phyloP scores from a whole-genome alignment of 1,284 basidiomycete species.

The Mycena citricolor region DNA sequence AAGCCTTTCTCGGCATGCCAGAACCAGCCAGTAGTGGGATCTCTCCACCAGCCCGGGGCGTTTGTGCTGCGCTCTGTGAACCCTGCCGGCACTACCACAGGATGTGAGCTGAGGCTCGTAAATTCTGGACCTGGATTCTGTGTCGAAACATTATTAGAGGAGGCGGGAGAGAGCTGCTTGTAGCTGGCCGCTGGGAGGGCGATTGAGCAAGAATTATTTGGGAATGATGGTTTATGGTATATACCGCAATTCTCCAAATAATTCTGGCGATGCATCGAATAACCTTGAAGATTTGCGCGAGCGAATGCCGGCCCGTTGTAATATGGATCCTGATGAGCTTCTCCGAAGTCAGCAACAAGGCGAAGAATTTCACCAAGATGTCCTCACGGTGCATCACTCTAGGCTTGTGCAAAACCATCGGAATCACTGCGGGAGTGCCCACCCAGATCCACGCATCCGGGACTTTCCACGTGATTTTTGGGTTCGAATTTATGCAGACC shows the following conservation, averaged over 20 bases:
- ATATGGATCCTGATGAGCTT: constrained; percentile 15
- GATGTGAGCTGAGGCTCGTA: constrained; percentile 7
- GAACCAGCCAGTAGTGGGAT: constrained; percentile 20
- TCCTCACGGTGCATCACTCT: constrained; percentile 16
- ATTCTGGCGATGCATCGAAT: constrained; percentile 14
- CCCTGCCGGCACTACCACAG: constrained; percentile 18
- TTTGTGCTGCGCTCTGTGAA: constrained; percentile 15
- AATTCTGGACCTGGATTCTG: background rate
- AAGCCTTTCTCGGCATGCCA: constrained; percentile 17
- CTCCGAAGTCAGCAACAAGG: background rate
- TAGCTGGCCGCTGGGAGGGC: constrained; percentile 2
- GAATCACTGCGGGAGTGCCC: constrained; percentile 3
- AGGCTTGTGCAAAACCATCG: constrained; percentile 16
- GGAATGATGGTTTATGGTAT: background rate
- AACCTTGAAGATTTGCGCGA: constrained; percentile 11
- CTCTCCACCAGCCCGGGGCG: constrained; percentile 18
- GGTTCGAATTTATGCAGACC: constrained; percentile 15
- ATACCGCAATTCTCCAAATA: constrained; percentile 5
- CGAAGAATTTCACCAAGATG: background rate
- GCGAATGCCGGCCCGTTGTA: constrained; percentile 7
- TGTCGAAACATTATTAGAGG: background rate
- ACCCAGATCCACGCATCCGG: constrained; percentile 20
- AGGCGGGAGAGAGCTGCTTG: constrained; percentile 2
- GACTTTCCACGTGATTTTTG: constrained; percentile 17
- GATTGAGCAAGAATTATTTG: background rate